Evolutionary conservation across 139 green algal genomes (phyloP), one percentile per base, ranked within the genome.

Genomic region (Chlamydomonas eustigma): DNA sequence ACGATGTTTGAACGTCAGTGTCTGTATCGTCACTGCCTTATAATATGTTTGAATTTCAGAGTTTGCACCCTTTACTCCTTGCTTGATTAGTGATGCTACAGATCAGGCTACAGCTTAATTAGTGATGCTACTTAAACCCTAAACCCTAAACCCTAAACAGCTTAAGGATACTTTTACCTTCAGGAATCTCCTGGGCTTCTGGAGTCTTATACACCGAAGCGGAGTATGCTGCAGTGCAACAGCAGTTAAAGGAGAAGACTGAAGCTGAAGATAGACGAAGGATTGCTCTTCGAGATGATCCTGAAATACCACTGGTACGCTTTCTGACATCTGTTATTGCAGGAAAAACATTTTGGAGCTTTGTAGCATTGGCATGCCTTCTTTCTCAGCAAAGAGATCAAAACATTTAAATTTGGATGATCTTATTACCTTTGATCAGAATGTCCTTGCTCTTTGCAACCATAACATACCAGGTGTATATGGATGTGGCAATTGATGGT

Each of bases 401-500:
- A 18, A 58, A 28, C 18, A 18, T 58, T 28, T 58, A 28, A 58
- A 58, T 58, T 58, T 18, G 44, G 12, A 28, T 58, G 86, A 37
- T 90, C 77, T 51, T 6, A 87, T 24, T 82, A 91, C 66, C 76
- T 89, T 2, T 39, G 36, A 1, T 85, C 89, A 31, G 81, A 86
- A 58, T 28, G 12, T 12, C 44, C 12, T 58, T 12, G 31, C 22
- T 38, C 5, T 73, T 32, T 50, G 6, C 32, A 4, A 34, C 32
- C 24, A 50, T 73, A 24, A 4, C 65, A 73, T 73, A 34, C 44
- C 75, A 88, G 68, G 84, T 91, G 8, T 90, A 52, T 32, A 31
- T 90, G 4, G 84, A 92, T 64, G 81, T 91, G 30, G 69, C 65
- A 3, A 87, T 90, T 34, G 81, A 85, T 50, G 87, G 87, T 12